A percentile compares a stretch with the other conserved stretches of the same genome.
Conservation (phyloP, 305 asterid species). For the Fraxinus baroniana region DNA sequence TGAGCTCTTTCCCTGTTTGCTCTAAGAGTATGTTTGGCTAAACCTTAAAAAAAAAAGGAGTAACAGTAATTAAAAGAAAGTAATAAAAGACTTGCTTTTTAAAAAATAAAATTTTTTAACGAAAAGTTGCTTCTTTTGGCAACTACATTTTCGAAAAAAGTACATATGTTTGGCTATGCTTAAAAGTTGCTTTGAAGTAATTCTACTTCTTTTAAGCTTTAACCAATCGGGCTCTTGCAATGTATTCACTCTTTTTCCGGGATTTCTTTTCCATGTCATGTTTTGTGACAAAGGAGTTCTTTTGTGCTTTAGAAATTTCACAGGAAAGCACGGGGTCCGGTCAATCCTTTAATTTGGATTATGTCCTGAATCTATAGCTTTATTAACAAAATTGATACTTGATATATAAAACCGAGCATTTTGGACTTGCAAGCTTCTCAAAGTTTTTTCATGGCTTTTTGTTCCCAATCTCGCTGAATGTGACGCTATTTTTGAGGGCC, state of each 20-base stretch:
- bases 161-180: not conserved
- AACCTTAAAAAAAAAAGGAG: not conserved
- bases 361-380: not conserved
- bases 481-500: too few species aligned
- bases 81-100: not conserved
- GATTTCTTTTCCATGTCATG: not conserved
- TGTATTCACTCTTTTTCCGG: too few species aligned
- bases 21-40: not conserved
- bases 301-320: not conserved
- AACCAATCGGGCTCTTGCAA: not conserved
- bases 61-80: not conserved
- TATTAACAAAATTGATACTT: not conserved
- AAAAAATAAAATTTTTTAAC: not conserved
- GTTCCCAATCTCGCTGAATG: too few species aligned
- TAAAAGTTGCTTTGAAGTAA: not conserved
- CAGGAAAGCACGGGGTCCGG: not conserved
- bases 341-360: not conserved
- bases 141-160: not conserved
- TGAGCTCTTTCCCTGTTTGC: not conserved
- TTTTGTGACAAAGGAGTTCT: not conserved
- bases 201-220: not conserved
- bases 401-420: not conserved
- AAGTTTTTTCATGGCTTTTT: too few species aligned
- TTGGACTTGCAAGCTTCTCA: not conserved
- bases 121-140: not conserved